Percentiles rank a stretch among this genome's conserved stretches.
Evolutionary conservation across 2,329 filamentous ascomycete species (phyloP).

Genomic region (Cercospora nicotianae): DNA sequence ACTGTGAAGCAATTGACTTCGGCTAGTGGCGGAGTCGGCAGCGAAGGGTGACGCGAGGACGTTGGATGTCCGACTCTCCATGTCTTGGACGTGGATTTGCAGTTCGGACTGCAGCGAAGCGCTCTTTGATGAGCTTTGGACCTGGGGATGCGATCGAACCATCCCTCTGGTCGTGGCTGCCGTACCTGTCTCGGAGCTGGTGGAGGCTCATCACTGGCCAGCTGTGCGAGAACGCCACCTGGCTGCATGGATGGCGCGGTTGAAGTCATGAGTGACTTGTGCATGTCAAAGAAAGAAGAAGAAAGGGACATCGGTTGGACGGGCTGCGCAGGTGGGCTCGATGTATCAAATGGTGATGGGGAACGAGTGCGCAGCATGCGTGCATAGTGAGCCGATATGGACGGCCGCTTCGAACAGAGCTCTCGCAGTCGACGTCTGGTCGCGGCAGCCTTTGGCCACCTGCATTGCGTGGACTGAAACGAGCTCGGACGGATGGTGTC

Average conservation of each 20-base stretch:
- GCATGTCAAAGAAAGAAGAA: conserved; percentile 51
- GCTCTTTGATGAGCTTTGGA: conserved; percentile 53
- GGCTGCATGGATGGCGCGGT: conserved; percentile 55
- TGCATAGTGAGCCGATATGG: conserved; percentile 64
- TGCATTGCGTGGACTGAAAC: conserved; percentile 38
- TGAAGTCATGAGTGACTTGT: conserved; percentile 52
- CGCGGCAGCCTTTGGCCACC: conserved; percentile 60
- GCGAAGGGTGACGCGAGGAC: conserved; percentile 49
- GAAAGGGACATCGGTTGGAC: conserved; percentile 28
- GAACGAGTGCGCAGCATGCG: conserved; percentile 61
- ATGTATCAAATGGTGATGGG: conserved; percentile 57
- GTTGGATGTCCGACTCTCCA: conserved; percentile 24
- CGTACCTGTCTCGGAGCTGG: conserved; percentile 24
- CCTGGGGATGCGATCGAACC: conserved; percentile 45
- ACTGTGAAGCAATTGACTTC: conserved; percentile 37
- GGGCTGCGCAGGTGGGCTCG: conserved; percentile 35
- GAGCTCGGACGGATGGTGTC: conserved; percentile 46
- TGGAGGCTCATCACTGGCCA: conserved; percentile 40
- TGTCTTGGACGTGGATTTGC: conserved; percentile 37
- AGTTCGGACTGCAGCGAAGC: conserved; percentile 51
- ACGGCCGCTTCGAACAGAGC: conserved; percentile 62
- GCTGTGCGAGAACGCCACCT: conserved; percentile 49
- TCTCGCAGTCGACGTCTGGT: conserved; percentile 60
- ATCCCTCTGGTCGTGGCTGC: conserved; percentile 39
- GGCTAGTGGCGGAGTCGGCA: conserved; percentile 24